Evolutionary conservation across 169 alveolate species (phyloP).

Genomic region (Perkinsus olseni): DNA sequence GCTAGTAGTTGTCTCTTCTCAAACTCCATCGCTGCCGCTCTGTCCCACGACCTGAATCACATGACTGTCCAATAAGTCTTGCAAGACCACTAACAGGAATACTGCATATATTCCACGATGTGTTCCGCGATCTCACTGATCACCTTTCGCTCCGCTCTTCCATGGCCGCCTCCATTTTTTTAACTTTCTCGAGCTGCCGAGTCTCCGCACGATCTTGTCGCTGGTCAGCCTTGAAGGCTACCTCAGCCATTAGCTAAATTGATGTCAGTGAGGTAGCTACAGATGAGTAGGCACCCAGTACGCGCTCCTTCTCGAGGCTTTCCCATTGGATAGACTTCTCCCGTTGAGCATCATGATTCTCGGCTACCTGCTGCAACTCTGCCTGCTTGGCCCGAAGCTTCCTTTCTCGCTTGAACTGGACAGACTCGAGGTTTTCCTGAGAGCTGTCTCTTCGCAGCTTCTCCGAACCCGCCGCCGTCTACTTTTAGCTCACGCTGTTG

Average conservation of each 20-base stretch:
- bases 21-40: neutral
- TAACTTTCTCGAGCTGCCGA: neutral
- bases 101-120: neutral
- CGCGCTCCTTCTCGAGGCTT: neutral
- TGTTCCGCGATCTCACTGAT: no score
- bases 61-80: no score
- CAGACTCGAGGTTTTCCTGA: neutral
- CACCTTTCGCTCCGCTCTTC: neutral
- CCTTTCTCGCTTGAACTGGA: neutral
- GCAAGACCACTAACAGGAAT: neutral
- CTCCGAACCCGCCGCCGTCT: neutral
- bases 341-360: neutral
- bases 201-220: neutral
- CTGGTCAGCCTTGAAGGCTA: neutral
- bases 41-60: neutral
- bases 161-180: neutral
- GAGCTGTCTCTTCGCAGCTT: neutral
- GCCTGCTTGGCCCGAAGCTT: neutral
- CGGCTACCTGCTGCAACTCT: neutral
- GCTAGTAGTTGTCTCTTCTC: neutral
- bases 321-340: neutral
- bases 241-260: neutral
- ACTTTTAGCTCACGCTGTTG: neutral
- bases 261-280: no score
- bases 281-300: neutral